Percentiles rank a stretch among this genome's conserved stretches.
Evolutionary conservation across 306 rosid genomes (phyloP).

Genomic region (Betula pendula): DNA sequence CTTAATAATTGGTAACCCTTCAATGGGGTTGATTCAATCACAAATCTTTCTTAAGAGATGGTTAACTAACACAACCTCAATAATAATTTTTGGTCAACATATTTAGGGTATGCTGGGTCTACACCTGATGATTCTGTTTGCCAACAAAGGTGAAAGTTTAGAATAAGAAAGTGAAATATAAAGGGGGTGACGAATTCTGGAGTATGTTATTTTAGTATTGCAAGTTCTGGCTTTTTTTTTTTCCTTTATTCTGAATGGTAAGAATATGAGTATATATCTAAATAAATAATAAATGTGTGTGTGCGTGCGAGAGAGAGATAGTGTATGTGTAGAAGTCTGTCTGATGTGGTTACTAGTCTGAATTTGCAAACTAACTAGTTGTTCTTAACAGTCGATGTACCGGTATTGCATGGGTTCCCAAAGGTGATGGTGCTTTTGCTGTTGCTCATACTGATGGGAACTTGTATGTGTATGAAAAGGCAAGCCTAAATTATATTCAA

Average conservation of each 20-base stretch:
- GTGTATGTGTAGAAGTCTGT: not conserved
- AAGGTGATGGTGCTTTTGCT: slow-evolving; percentile 84
- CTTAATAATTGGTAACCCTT: not conserved
- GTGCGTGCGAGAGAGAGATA: not conserved
- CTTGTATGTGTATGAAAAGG: slow-evolving; percentile 88
- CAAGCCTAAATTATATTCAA: slow-evolving; percentile 38
- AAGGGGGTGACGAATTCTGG: not conserved
- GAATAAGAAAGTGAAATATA: not conserved
- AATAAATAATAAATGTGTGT: not conserved
- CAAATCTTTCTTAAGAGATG: not conserved
- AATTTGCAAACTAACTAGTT: not conserved
- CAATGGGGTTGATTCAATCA: not conserved
- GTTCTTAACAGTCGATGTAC: slow-evolving; percentile 84
- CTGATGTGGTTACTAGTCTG: not conserved
- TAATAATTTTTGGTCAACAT: not conserved
- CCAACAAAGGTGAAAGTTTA: not conserved
- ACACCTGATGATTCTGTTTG: not conserved
- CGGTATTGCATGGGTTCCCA: slow-evolving; percentile 87
- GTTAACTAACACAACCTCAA: not conserved
- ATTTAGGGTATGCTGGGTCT: not conserved
- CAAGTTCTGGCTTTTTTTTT: not conserved
- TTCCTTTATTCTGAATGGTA: not conserved
- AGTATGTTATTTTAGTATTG: not conserved
- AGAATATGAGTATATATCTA: not conserved
- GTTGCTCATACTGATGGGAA: slow-evolving; percentile 96